A percentile compares a stretch with the other conserved stretches of the same genome.
phyloP scores from a whole-genome alignment of 495 filamentous ascomycete genomes.

The Aspergillus conjunctus region DNA sequence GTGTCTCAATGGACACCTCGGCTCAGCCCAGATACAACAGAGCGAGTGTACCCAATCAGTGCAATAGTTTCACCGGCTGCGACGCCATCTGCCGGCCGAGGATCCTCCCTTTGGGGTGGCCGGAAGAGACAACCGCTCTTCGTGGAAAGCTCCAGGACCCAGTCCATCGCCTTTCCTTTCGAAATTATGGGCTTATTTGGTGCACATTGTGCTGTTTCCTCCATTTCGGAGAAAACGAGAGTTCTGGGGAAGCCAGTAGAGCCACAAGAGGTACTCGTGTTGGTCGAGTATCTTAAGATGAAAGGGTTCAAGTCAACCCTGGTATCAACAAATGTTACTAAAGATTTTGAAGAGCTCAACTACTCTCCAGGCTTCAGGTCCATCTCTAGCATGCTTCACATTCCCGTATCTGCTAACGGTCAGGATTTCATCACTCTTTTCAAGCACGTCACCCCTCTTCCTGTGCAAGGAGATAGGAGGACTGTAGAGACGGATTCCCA shows the following conservation, averaged over 20 bases:
- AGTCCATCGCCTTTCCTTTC: not conserved
- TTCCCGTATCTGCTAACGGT: slow-evolving; percentile 71
- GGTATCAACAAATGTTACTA: slow-evolving; percentile 67
- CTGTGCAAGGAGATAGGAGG: not conserved
- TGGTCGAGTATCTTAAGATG: slow-evolving; percentile 79
- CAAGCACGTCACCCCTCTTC: slow-evolving; percentile 41
- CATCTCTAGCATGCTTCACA: slow-evolving; percentile 75
- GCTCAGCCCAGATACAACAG: not conserved
- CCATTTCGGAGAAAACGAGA: slow-evolving; percentile 79
- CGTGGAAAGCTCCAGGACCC: not conserved
- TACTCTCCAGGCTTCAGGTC: slow-evolving; percentile 75
- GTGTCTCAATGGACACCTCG: not conserved
- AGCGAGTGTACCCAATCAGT: not conserved
- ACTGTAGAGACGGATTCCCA: not conserved
- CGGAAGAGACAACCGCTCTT: not conserved
- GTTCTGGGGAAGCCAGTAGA: slow-evolving; percentile 73
- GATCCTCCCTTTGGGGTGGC: not conserved
- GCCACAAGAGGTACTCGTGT: slow-evolving; percentile 74
- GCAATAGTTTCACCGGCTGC: not conserved
- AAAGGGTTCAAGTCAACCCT: slow-evolving; percentile 70
- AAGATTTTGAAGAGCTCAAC: slow-evolving; percentile 78
- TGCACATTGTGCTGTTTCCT: slow-evolving; percentile 79
- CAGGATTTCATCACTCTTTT: slow-evolving; percentile 90
- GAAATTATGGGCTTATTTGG: slow-evolving; percentile 20
- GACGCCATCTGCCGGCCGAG: not conserved